Evolutionary conservation across 192 early-diverging fungal genomes (phyloP).

Genomic region (Borealophlyctis nickersoniae): DNA sequence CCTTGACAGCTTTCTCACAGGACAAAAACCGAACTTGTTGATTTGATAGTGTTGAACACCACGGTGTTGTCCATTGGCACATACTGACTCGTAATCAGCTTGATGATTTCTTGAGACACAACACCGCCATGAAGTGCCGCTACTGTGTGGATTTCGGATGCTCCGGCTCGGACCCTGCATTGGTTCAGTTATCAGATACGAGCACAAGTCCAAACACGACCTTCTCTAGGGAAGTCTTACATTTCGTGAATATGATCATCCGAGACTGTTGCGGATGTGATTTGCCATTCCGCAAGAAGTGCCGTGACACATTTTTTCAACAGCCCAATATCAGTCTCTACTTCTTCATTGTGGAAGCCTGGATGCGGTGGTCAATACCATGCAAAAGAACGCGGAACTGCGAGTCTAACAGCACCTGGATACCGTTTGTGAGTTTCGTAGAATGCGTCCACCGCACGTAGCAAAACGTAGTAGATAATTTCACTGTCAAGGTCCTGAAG

Average conservation of each 20-base stretch:
- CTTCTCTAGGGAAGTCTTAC: no score
- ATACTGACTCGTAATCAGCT: slow-evolving; percentile 93
- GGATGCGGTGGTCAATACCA: no score
- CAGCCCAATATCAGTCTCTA: slow-evolving; percentile 50
- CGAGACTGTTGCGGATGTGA: slow-evolving; percentile 31
- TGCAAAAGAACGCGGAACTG: no score
- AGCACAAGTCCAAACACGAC: not conserved
- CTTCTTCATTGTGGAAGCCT: slow-evolving; percentile 40
- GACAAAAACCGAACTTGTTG: slow-evolving; percentile 32
- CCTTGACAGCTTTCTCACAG: slow-evolving; percentile 20
- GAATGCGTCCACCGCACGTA: slow-evolving; percentile 68
- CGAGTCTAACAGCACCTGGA: no score
- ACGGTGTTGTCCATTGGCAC: slow-evolving; percentile 84
- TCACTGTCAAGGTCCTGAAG: slow-evolving; percentile 53
- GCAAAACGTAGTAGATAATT: slow-evolving; percentile 60
- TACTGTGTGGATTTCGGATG: slow-evolving; percentile 76
- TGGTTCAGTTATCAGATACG: not conserved
- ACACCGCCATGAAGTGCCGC: slow-evolving; percentile 85
- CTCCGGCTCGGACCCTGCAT: slow-evolving; percentile 60
- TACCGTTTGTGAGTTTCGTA: slow-evolving; percentile 51
- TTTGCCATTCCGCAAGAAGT: slow-evolving; percentile 41
- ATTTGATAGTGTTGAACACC: slow-evolving; percentile 78
- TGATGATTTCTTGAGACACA: slow-evolving; percentile 90
- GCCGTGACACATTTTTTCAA: slow-evolving; percentile 46
- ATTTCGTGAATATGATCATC: slow-evolving; percentile 65